phyloP scores from a whole-genome alignment of 2,329 filamentous ascomycete genomes.

The Aspergillus pseudoglaucus region DNA sequence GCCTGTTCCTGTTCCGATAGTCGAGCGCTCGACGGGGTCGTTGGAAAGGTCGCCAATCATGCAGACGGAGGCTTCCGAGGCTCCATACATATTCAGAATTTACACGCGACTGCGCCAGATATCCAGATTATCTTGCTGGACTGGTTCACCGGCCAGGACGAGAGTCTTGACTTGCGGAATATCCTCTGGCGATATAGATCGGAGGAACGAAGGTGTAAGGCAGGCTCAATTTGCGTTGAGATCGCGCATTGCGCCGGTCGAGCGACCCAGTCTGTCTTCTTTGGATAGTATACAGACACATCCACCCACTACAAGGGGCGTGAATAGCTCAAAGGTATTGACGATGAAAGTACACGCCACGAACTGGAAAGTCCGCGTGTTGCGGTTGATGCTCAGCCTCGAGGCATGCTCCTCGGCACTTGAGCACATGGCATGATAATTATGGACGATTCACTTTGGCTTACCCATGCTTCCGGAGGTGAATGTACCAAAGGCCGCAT shows the following conservation, averaged over 20 bases:
- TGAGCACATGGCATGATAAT: conserved; percentile 16
- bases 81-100: not conserved
- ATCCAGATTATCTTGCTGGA: not conserved
- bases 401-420: not conserved
- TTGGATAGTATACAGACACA: conserved; percentile 40
- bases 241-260: conserved; percentile 3
- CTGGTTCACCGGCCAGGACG: not conserved
- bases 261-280: conserved; percentile 36
- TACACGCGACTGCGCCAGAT: not conserved
- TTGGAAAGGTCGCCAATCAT: not conserved
- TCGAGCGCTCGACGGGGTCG: not conserved
- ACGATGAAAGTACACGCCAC: conserved; percentile 35
- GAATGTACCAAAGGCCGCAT: conserved; percentile 31
- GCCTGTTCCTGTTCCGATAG: conserved; percentile 33
- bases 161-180: conserved; percentile 26
- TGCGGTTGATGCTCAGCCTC: not conserved
- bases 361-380: conserved; percentile 25
- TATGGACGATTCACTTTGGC: conserved; percentile 37
- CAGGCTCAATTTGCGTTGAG: conserved; percentile 40
- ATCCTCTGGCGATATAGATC: conserved; percentile 14
- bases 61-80: not conserved
- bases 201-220: conserved; percentile 50
- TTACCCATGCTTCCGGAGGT: conserved; percentile 40
- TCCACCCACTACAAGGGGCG: conserved; percentile 36
- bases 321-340: conserved; percentile 23